Percentiles rank a stretch among this genome's conserved stretches.
Evolutionary conservation across 2,329 filamentous ascomycete species (phyloP).

Genomic region (Westerdykella sp.): DNA sequence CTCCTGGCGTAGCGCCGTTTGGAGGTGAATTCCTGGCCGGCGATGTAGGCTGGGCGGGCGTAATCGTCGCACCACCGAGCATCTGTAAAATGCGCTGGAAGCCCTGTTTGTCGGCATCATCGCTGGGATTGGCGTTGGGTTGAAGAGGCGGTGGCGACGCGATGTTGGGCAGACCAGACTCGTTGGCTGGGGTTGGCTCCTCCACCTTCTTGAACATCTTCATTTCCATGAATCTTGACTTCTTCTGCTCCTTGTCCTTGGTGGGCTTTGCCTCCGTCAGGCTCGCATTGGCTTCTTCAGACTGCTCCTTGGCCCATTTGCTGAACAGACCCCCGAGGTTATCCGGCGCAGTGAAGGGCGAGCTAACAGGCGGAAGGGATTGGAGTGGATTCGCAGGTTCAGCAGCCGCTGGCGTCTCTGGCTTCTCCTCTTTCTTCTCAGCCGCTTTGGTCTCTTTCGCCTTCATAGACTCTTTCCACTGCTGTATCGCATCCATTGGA

Average conservation of each 20-base stretch:
- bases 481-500: slow-evolving; percentile 87
- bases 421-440: slow-evolving; percentile 41
- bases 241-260: slow-evolving; percentile 56
- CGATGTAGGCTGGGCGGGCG: slow-evolving; percentile 9
- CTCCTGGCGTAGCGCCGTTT: slow-evolving; percentile 27
- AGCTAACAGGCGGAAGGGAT: slow-evolving; percentile 44
- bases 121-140: slow-evolving; percentile 35
- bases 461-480: slow-evolving; percentile 90
- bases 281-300: slow-evolving; percentile 29
- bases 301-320: slow-evolving; percentile 49
- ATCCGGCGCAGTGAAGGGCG: slow-evolving; percentile 59
- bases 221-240: slow-evolving; percentile 67
- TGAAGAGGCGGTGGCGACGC: slow-evolving; percentile 17
- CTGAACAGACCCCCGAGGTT: slow-evolving; percentile 74
- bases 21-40: slow-evolving; percentile 7
- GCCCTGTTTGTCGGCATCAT: slow-evolving; percentile 71
- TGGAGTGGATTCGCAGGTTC: slow-evolving; percentile 16
- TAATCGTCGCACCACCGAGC: slow-evolving; percentile 51
- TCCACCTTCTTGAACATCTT: slow-evolving; percentile 55
- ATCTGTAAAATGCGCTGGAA: slow-evolving; percentile 79
- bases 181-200: slow-evolving; percentile 16
- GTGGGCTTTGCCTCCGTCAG: slow-evolving; percentile 15
- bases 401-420: slow-evolving; percentile 9
- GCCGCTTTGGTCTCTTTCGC: slow-evolving; percentile 48
- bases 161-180: slow-evolving; percentile 11